Evolutionary conservation across 176 grass and related monocot species (phyloP).

Genomic region (Aegilops bicornis): DNA sequence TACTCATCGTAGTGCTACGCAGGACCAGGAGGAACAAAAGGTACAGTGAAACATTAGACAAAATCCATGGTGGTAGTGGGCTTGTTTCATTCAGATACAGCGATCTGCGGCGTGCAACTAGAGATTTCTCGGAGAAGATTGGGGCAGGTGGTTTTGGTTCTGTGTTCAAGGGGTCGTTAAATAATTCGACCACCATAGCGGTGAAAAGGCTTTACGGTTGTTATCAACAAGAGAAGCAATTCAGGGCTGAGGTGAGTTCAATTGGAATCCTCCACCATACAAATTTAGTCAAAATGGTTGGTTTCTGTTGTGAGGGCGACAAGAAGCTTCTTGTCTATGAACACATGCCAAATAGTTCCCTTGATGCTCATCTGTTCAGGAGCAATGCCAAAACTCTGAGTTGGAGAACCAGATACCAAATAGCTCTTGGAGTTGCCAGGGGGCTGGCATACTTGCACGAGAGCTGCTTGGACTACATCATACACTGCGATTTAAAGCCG

Average conservation of each 20-base stretch:
- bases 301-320: neutral
- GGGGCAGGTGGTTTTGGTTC: conserved; percentile 12
- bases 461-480: neutral
- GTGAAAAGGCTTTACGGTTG: conserved; percentile 4
- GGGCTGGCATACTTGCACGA: conserved; percentile 17
- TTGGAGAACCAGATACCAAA: neutral
- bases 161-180: neutral
- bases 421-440: conserved; percentile 10
- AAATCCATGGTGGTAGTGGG: neutral
- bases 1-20: neutral
- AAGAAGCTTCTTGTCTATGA: neutral
- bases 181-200: neutral
- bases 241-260: conserved; percentile 28
- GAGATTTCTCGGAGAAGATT: neutral
- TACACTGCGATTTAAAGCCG: conserved; percentile 17
- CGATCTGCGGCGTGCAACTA: neutral
- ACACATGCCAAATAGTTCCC: conserved; percentile 18
- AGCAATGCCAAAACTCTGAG: neutral
- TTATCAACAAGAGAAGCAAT: conserved; percentile 21
- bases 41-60: neutral
- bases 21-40: conserved; percentile 4
- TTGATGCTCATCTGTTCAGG: conserved; percentile 1
- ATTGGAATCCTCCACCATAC: conserved; percentile 17
- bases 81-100: neutral
- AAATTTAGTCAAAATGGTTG: conserved; percentile 17